Percentiles rank a stretch among this genome's conserved stretches.
phyloP scores from a whole-genome alignment of 768 basidiomycete species.

The Kockovaella imperatae region DNA sequence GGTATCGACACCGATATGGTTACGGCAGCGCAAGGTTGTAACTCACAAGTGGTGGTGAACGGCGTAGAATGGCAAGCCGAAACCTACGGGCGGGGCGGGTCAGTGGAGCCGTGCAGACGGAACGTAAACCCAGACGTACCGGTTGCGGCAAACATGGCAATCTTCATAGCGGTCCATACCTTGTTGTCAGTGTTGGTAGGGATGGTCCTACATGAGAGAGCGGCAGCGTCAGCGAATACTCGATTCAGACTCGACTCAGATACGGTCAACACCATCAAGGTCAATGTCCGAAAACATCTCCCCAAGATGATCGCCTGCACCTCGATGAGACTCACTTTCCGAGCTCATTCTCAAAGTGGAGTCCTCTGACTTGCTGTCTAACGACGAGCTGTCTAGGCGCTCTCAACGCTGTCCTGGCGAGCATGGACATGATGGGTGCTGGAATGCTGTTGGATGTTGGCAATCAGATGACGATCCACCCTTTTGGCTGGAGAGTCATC shows the following conservation, averaged over 20 bases:
- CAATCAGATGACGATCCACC: neutral
- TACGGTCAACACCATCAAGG: too few relatives aligned
- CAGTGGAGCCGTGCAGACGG: neutral
- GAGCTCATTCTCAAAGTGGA: neutral
- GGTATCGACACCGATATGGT: neutral
- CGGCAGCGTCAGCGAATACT: too few relatives aligned
- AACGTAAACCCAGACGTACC: neutral
- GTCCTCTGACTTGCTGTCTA: neutral
- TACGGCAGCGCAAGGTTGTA: neutral
- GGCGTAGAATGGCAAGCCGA: conserved; percentile 38
- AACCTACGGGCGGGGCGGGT: conserved; percentile 23
- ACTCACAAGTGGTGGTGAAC: conserved; percentile 42
- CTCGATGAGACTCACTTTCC: neutral
- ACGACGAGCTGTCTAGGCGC: neutral
- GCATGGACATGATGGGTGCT: neutral
- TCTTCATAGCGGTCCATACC: conserved; percentile 31
- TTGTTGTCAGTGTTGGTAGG: conserved; percentile 38
- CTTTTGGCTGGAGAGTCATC: neutral
- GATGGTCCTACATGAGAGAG: conserved; percentile 22
- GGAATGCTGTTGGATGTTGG: neutral
- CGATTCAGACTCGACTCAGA: too few relatives aligned
- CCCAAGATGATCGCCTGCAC: too few relatives aligned
- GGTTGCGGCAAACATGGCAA: conserved; percentile 6
- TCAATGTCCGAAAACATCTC: too few relatives aligned
- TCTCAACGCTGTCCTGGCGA: neutral